Evolutionary conservation across 2,329 filamentous ascomycete species (phyloP).

Genomic region (Penicillium aurantiogriseum): DNA sequence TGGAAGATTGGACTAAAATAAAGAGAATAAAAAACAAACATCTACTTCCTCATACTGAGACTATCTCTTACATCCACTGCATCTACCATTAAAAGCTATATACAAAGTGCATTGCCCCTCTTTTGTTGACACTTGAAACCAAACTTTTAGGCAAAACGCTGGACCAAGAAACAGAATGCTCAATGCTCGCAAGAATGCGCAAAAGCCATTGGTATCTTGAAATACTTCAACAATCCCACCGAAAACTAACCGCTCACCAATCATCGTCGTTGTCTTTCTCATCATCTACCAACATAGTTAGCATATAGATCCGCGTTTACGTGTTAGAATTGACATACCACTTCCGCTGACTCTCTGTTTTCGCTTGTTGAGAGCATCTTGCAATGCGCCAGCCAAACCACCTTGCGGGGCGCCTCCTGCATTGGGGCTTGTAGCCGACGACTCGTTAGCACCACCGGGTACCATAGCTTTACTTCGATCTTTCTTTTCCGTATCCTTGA

Average conservation of each 20-base stretch:
- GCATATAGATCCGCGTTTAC: slow-evolving; percentile 3
- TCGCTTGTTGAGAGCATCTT: slow-evolving; percentile 72
- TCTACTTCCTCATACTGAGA: background rate
- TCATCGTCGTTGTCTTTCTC: slow-evolving; percentile 49
- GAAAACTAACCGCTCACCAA: slow-evolving; percentile 35
- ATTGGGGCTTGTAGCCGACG: slow-evolving; percentile 53
- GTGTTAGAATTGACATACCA: slow-evolving; percentile 63
- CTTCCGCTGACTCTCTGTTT: slow-evolving; percentile 94
- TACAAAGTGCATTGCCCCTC: slow-evolving; percentile 14
- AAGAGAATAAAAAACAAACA: background rate
- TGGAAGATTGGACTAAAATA: background rate
- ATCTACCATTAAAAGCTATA: slow-evolving; percentile 18
- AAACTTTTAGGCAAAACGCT: slow-evolving; percentile 18
- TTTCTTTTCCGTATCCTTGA: slow-evolving; percentile 46
- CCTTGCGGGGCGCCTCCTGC: slow-evolving; percentile 53
- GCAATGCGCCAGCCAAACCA: slow-evolving; percentile 78
- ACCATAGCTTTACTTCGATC: slow-evolving; percentile 48
- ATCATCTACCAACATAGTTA: slow-evolving; percentile 41
- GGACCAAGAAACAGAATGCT: slow-evolving; percentile 12
- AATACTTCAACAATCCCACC: slow-evolving; percentile 10
- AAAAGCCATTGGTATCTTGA: slow-evolving; percentile 21
- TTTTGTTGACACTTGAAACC: slow-evolving; percentile 10
- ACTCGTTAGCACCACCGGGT: slow-evolving; percentile 54
- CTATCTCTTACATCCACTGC: slow-evolving; percentile 6
- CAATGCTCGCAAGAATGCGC: slow-evolving; percentile 16